phyloP scores from a whole-genome alignment of 768 basidiomycete genomes.

The Thelephora aurantiotincta region DNA sequence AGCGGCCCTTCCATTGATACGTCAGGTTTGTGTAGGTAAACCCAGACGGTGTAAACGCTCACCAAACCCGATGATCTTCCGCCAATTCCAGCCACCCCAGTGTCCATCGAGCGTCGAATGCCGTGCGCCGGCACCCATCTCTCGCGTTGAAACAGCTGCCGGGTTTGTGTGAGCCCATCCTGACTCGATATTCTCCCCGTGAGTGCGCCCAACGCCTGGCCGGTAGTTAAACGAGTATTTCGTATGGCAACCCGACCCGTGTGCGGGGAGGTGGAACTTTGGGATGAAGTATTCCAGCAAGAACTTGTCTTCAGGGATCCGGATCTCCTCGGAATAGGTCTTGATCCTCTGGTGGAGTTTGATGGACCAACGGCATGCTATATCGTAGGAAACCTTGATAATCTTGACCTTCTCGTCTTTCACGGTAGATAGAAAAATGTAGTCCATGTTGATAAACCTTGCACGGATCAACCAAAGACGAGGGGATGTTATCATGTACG shows the following conservation, averaged over 20 bases:
- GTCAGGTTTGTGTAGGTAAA: background rate
- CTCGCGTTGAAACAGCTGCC: constrained; percentile 3
- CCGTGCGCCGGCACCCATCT: constrained; percentile 8
- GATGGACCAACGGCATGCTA: constrained; percentile 16
- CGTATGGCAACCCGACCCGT: constrained; percentile 15
- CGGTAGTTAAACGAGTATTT: constrained; percentile 17
- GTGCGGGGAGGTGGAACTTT: constrained; percentile 20
- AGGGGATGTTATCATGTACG: background rate
- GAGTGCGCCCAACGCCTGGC: constrained; percentile 6
- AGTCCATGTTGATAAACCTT: constrained; percentile 10
- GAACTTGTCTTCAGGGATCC: background rate
- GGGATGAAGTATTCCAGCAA: constrained; percentile 12
- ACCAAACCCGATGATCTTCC: constrained; percentile 12
- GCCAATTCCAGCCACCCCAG: constrained; percentile 18
- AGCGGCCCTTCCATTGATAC: background rate
- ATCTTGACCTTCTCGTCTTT: background rate
- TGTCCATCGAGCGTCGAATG: constrained; percentile 10
- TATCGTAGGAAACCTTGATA: constrained; percentile 10
- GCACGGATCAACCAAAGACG: background rate
- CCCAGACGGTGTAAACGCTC: constrained; percentile 1
- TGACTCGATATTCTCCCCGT: constrained; percentile 14
- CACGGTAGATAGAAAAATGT: constrained; percentile 6
- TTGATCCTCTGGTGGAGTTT: constrained; percentile 12
- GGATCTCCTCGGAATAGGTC: constrained; percentile 1
- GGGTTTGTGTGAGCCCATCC: constrained; percentile 9